Percentiles rank a stretch among this genome's conserved stretches.
phyloP scores from a whole-genome alignment of 345 rosid genomes.

The Gossypium sturtianum region DNA sequence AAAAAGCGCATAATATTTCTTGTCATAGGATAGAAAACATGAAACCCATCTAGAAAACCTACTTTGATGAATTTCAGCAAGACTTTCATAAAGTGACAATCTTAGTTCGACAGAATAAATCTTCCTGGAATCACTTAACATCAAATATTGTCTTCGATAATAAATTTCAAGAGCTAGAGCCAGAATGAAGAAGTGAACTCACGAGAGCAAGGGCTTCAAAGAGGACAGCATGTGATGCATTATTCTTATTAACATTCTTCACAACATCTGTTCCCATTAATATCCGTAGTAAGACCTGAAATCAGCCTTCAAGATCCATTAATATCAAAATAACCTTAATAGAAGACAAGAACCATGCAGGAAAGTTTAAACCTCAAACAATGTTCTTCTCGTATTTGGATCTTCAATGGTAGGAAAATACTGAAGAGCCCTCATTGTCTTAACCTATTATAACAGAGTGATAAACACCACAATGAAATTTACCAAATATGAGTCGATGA shows the following conservation, averaged over 20 bases:
- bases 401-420: conserved; percentile 98
- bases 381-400: conserved; percentile 85
- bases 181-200: conserved; percentile 29
- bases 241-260: conserved; percentile 97
- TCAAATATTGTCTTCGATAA: neutral
- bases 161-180: conserved; percentile 8
- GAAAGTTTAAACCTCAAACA: conserved; percentile 71
- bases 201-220: conserved; percentile 99
- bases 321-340: conserved; percentile 16
- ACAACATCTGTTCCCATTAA: conserved; percentile 99
- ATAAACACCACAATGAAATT: conserved; percentile 21
- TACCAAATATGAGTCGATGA: neutral
- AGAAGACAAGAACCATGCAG: conserved; percentile 9
- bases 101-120: neutral
- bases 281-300: conserved; percentile 93
- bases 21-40: neutral
- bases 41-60: neutral
- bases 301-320: conserved; percentile 27
- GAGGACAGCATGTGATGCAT: conserved; percentile 99
- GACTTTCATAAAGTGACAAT: neutral
- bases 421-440: conserved; percentile 98
- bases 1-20: neutral
- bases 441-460: conserved; percentile 51
- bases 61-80: neutral
- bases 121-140: neutral